Conservation (phyloP, 768 basidiomycete species). For the Mycena amicta region DNA sequence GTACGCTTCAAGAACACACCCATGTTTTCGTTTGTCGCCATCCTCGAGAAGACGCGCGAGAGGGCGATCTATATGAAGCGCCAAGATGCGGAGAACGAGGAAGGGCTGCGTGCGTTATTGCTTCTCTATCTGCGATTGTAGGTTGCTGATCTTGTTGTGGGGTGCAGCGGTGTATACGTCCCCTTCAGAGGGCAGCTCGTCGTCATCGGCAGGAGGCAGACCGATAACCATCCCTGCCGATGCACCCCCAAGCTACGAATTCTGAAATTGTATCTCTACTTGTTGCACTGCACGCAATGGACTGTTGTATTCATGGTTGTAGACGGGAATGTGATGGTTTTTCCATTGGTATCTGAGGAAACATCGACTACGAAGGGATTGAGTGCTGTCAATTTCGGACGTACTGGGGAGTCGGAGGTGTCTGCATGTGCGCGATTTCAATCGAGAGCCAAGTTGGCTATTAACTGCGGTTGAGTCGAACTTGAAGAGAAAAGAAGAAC, state of each 20-base stretch:
- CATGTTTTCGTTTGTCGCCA: constrained; percentile 73
- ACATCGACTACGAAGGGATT: no score
- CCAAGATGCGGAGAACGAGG: constrained; percentile 57
- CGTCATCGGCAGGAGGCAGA: constrained; percentile 41
- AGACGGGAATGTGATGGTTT: no score
- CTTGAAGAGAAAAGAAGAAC: no score
- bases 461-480: no score
- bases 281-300: no score
- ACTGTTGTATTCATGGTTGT: no score
- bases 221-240: constrained; percentile 48
- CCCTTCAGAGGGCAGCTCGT: constrained; percentile 42
- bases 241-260: constrained; percentile 55
- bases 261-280: constrained; percentile 26
- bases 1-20: constrained; percentile 67
- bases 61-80: constrained; percentile 74
- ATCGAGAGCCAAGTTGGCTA: no score
- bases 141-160: background rate
- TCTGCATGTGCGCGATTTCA: no score
- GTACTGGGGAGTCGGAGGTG: no score
- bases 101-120: constrained; percentile 58
- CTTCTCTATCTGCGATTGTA: constrained; percentile 2
- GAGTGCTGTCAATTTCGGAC: no score
- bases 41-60: constrained; percentile 79
- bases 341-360: no score
- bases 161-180: constrained; percentile 51